Conservation (phyloP, 2,329 filamentous ascomycete genomes). For the Aspergillus alliaceus region DNA sequence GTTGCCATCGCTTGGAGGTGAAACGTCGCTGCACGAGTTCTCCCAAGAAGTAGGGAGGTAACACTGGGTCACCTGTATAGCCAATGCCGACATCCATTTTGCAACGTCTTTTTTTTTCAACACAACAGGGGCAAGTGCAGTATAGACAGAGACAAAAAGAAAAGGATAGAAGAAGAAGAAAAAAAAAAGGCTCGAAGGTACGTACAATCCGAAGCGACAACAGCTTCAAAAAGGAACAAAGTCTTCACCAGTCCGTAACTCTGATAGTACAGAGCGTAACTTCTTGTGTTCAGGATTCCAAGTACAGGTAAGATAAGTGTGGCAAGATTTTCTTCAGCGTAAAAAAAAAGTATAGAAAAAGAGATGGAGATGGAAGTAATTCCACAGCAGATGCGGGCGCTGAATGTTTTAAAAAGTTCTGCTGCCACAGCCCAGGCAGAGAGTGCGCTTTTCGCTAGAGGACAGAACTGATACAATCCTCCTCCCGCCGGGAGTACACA, state of each 20-base stretch:
- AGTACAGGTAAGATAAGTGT: slow-evolving; percentile 27
- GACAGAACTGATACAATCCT: slow-evolving; percentile 19
- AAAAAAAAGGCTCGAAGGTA: slow-evolving; percentile 34
- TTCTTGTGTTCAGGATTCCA: slow-evolving; percentile 22
- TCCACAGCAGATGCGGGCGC: slow-evolving; percentile 24
- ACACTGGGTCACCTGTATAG: slow-evolving; percentile 10
- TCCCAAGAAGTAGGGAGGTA: slow-evolving; percentile 3
- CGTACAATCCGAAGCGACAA: slow-evolving; percentile 41
- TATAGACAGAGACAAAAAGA: slow-evolving; percentile 10
- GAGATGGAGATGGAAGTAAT: slow-evolving; percentile 18
- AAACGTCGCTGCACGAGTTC: slow-evolving; percentile 2
- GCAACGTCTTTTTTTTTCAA: slow-evolving; percentile 11
- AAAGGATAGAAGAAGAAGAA: too few species aligned
- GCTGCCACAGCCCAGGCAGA: slow-evolving; percentile 21
- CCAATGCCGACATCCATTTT: slow-evolving; percentile 10
- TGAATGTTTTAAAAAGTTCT: slow-evolving; percentile 7
- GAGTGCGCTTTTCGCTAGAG: slow-evolving; percentile 13
- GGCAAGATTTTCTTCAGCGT: slow-evolving; percentile 17
- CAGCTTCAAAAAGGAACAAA: slow-evolving; percentile 25
- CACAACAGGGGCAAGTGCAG: slow-evolving; percentile 8
- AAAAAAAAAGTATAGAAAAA: slow-evolving; percentile 4
- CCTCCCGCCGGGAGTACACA: slow-evolving; percentile 18
- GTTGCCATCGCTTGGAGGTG: slow-evolving; percentile 17
- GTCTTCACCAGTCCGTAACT: slow-evolving; percentile 18
- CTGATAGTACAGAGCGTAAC: slow-evolving; percentile 20